A percentile compares a stretch with the other conserved stretches of the same genome.
phyloP scores from a whole-genome alignment of 2,329 filamentous ascomycete genomes.

The Cytospora piceicola region DNA sequence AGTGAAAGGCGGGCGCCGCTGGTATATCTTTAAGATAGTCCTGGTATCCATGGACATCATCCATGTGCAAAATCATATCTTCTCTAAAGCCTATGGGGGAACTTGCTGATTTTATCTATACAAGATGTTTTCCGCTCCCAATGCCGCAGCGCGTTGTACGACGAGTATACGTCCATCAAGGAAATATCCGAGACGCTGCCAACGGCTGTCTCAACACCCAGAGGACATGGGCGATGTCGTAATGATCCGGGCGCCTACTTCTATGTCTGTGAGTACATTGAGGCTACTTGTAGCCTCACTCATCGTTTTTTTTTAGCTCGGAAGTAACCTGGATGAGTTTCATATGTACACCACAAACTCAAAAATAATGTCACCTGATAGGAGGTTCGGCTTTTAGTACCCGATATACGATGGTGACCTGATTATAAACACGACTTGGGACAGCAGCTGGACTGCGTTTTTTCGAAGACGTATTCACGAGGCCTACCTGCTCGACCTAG shows the following conservation, averaged over 20 bases:
- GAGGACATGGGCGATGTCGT: constrained; percentile 34
- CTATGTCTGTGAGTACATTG: constrained; percentile 39
- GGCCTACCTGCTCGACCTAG: constrained; percentile 37
- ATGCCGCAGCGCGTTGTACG: neutral
- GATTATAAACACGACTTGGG: constrained; percentile 39
- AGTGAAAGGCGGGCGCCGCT: neutral
- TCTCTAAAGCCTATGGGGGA: too few relatives aligned
- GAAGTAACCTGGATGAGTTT: constrained; percentile 25
- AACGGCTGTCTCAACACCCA: constrained; percentile 38
- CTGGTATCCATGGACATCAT: too few relatives aligned
- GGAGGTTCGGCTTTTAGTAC: constrained; percentile 44
- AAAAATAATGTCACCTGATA: constrained; percentile 35
- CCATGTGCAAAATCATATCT: too few relatives aligned
- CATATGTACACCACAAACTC: constrained; percentile 30
- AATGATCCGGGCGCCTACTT: constrained; percentile 34
- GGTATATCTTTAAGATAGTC: neutral
- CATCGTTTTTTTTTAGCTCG: too few relatives aligned
- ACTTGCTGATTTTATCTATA: neutral
- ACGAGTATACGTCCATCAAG: constrained; percentile 39
- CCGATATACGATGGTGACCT: constrained; percentile 40
- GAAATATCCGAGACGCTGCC: constrained; percentile 37
- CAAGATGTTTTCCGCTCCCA: neutral
- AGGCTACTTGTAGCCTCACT: too few relatives aligned
- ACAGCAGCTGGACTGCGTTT: constrained; percentile 45
- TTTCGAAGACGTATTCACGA: constrained; percentile 41